Conservation (phyloP, 2,329 filamentous ascomycete species). For the Chrysoporthe cubensis region DNA sequence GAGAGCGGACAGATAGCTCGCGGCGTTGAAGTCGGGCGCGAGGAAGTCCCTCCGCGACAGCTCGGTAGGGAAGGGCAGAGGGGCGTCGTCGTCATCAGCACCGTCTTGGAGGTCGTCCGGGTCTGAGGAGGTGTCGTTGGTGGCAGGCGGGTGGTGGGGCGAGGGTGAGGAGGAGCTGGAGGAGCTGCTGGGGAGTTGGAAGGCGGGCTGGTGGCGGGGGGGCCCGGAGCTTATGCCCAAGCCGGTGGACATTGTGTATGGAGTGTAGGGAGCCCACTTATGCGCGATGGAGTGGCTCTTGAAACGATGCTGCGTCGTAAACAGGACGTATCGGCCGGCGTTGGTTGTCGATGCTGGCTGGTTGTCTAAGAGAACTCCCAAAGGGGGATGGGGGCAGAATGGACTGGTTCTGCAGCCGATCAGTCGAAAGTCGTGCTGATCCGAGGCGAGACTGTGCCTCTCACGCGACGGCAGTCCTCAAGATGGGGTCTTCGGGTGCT, state of each 20-base stretch:
- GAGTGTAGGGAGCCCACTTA: background rate
- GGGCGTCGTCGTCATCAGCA: conserved; percentile 54
- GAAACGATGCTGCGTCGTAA: background rate
- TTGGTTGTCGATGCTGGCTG: background rate
- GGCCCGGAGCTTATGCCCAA: conserved; percentile 16
- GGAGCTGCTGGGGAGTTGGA: conserved; percentile 34
- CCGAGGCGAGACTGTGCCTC: background rate
- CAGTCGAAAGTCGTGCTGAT: background rate
- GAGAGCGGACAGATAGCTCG: conserved; percentile 69
- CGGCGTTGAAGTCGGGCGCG: conserved; percentile 74
- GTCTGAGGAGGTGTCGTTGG: conserved; percentile 37
- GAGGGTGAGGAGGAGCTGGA: conserved; percentile 39
- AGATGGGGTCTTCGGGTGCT: background rate
- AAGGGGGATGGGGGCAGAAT: background rate
- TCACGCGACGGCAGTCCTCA: background rate
- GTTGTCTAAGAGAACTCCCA: background rate
- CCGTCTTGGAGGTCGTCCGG: conserved; percentile 47
- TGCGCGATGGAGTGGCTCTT: background rate
- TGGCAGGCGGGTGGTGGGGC: conserved; percentile 23
- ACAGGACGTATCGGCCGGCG: background rate
- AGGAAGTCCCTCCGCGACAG: conserved; percentile 85
- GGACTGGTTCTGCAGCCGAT: background rate
- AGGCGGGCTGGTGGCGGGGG: conserved; percentile 20
- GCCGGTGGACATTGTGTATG: conserved; percentile 21
- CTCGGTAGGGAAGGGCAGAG: conserved; percentile 85